Evolutionary conservation across 2,329 filamentous ascomycete genomes (phyloP).

Genomic region (Paecilomyces fulvus): DNA sequence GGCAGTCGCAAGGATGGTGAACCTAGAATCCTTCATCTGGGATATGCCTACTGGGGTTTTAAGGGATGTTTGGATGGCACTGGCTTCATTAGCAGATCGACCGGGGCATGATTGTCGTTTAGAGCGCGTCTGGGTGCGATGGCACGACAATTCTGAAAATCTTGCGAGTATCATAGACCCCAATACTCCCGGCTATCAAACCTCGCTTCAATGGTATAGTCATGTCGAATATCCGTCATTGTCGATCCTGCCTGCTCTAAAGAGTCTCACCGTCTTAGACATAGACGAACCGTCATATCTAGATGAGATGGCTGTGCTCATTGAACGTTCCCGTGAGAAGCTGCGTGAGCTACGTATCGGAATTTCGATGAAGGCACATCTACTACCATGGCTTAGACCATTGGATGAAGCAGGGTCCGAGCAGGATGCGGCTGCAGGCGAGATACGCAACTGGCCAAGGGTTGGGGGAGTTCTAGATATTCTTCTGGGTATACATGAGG

Average conservation of each 20-base stretch:
- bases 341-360: slow-evolving; percentile 67
- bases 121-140: slow-evolving; percentile 69
- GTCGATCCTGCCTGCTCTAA: slow-evolving; percentile 65
- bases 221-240: slow-evolving; percentile 72
- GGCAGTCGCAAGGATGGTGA: slow-evolving; percentile 71
- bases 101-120: slow-evolving; percentile 57
- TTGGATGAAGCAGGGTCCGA: slow-evolving; percentile 9
- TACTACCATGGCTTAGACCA: slow-evolving; percentile 21
- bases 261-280: slow-evolving; percentile 67
- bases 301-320: slow-evolving; percentile 71
- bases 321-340: slow-evolving; percentile 59
- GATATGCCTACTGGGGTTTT: slow-evolving; percentile 83
- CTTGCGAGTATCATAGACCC: slow-evolving; percentile 10
- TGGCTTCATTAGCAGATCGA: slow-evolving; percentile 61
- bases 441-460: slow-evolving; percentile 21
- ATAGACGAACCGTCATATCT: slow-evolving; percentile 76
- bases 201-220: slow-evolving; percentile 44
- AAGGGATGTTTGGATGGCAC: slow-evolving; percentile 70
- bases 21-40: slow-evolving; percentile 75
- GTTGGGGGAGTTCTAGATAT: slow-evolving; percentile 25
- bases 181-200: slow-evolving; percentile 15
- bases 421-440: slow-evolving; percentile 5
- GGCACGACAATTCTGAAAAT: slow-evolving; percentile 64
- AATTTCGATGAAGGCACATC: slow-evolving; percentile 43
- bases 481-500: slow-evolving; percentile 10